These are phyloP conservation scores for Neopestalotiopsis sp. DNA, from an alignment of 2,329 filamentous ascomycete species.

Conservation along the genomic window DNA sequence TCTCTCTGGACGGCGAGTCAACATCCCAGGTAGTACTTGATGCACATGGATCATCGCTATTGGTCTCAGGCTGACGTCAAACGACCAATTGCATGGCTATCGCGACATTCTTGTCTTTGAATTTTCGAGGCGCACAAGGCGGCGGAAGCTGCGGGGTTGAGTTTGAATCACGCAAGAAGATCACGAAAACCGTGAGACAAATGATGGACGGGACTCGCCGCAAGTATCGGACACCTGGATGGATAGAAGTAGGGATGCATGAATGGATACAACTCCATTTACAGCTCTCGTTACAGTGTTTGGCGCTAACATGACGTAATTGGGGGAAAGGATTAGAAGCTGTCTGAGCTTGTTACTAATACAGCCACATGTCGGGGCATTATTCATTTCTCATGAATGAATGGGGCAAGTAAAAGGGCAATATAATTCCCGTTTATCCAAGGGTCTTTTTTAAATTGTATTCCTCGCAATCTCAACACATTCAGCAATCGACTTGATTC, in stretches of 20 bases:
- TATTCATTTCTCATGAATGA: not conserved
- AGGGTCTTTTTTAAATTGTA: not conserved
- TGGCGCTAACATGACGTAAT: slow-evolving; percentile 6
- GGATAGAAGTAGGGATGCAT: not conserved
- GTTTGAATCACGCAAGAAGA: not conserved
- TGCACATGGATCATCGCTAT: not conserved
- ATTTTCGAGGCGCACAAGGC: not conserved
- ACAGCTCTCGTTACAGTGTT: not conserved
- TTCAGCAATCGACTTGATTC: no score
- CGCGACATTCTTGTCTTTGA: not conserved
- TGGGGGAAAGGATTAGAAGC: slow-evolving; percentile 4
- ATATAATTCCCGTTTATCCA: not conserved
- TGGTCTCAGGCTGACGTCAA: not conserved
- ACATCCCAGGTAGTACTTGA: no score
- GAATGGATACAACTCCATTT: no score
- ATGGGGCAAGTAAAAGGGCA: not conserved
- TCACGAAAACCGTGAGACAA: not conserved
- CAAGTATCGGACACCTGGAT: not conserved
- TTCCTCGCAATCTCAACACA: not conserved
- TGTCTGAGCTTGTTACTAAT: not conserved
- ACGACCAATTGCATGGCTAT: not conserved
- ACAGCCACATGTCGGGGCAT: not conserved
- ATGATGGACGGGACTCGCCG: not conserved
- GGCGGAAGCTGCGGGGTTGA: not conserved
- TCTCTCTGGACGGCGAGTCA: no score